Conservation (phyloP, 2,329 filamentous ascomycete genomes). For the Arthroderma sp. region DNA sequence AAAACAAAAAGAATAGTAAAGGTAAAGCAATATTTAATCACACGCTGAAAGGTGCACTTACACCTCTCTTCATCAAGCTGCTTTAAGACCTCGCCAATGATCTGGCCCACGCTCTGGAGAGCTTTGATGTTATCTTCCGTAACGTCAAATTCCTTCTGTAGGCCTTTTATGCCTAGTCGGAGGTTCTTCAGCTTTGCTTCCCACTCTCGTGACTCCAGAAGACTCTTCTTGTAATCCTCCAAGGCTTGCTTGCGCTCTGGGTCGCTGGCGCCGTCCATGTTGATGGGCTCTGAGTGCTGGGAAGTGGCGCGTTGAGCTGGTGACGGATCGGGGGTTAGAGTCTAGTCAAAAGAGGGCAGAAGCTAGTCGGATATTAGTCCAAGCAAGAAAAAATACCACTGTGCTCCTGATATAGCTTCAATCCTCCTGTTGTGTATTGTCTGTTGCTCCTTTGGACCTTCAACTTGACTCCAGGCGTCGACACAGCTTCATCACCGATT, state of each 20-base stretch:
- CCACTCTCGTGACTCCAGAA: constrained; percentile 94
- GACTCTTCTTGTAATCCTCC: constrained; percentile 64
- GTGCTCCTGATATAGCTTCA: not conserved
- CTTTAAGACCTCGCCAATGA: constrained; percentile 97
- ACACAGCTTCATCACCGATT: not conserved
- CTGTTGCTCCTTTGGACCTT: not conserved
- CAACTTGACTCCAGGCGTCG: not conserved
- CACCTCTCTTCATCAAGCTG: constrained; percentile 98
- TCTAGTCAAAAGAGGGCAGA: too few relatives aligned
- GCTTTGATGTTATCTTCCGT: constrained; percentile 99
- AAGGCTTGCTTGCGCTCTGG: constrained; percentile 56
- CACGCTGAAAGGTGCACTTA: constrained; percentile 39
- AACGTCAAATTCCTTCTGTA: constrained; percentile 89
- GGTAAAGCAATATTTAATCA: not conserved
- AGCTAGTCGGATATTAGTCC: not conserved
- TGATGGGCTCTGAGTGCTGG: not conserved
- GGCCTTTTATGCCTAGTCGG: constrained; percentile 86
- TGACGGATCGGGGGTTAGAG: not conserved
- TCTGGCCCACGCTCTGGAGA: constrained; percentile 95
- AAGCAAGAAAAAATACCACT: not conserved
- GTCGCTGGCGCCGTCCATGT: constrained; percentile 31
- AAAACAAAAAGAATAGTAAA: too few relatives aligned
- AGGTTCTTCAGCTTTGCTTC: constrained; percentile 93
- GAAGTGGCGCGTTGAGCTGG: not conserved
- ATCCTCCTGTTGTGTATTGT: not conserved